phyloP scores from a whole-genome alignment of 305 asterid genomes.

The Galium porrigens region DNA sequence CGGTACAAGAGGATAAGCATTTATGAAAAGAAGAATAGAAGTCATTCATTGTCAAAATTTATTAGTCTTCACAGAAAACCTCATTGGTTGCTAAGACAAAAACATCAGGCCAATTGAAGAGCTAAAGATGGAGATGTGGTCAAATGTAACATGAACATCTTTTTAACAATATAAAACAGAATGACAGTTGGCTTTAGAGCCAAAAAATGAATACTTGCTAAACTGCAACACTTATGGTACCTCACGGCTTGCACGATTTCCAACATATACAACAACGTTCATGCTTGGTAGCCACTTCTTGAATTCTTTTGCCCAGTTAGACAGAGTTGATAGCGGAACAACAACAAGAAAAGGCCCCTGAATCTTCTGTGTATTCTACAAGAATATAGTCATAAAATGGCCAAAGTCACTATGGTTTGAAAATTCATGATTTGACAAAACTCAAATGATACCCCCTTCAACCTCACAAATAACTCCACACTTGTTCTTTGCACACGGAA shows the following conservation, averaged over 20 bases:
- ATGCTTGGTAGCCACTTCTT: conserved; percentile 86
- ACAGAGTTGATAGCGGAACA: conserved; percentile 88
- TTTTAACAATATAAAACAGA: background rate
- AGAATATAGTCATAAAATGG: conserved; percentile 12
- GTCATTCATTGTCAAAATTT: too few relatives aligned
- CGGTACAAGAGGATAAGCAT: too few relatives aligned
- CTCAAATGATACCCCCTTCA: background rate
- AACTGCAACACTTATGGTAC: conserved; percentile 20
- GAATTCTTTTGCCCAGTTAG: conserved; percentile 99
- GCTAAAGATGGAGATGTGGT: background rate
- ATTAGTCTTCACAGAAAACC: too few relatives aligned
- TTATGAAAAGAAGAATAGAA: too few relatives aligned
- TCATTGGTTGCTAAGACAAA: background rate
- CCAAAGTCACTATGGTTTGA: background rate
- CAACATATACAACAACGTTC: conserved; percentile 87
- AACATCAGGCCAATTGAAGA: background rate
- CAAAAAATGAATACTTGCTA: background rate
- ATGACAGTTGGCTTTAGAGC: background rate
- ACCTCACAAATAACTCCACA: background rate
- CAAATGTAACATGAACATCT: background rate
- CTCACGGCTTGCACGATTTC: conserved; percentile 99
- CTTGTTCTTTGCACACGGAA: background rate
- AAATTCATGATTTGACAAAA: background rate
- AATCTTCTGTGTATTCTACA: conserved; percentile 86
- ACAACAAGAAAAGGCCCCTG: conserved; percentile 98